These are phyloP conservation scores for Gonapodya sp. DNA, from an alignment of 192 early-diverging fungal genomes.

Conservation along the genomic window DNA sequence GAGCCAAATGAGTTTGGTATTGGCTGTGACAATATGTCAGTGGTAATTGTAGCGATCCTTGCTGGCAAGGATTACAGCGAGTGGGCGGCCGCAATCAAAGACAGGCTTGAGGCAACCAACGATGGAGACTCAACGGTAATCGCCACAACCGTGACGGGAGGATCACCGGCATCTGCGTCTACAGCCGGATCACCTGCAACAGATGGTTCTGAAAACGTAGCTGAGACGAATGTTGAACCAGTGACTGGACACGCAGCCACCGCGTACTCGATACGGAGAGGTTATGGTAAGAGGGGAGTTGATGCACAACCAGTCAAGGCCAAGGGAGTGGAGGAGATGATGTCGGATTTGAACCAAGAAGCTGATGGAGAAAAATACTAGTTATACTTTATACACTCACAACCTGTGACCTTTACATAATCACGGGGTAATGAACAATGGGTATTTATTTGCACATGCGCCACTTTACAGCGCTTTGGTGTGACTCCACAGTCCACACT, in stretches of 20 bases:
- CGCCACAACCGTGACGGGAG: background rate
- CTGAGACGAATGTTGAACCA: background rate
- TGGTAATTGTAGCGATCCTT: constrained; percentile 31
- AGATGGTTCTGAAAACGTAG: background rate
- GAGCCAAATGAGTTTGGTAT: constrained; percentile 80
- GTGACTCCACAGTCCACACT: no score
- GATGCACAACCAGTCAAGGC: background rate
- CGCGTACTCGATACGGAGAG: background rate
- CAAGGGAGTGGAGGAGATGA: background rate
- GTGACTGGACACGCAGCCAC: background rate
- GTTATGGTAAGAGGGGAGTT: background rate
- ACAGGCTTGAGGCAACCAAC: background rate
- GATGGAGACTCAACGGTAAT: background rate
- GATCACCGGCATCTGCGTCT: background rate
- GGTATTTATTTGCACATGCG: no score
- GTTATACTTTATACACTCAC: background rate
- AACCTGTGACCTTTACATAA: no score
- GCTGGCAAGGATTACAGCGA: background rate
- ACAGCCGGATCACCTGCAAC: background rate
- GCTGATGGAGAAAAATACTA: background rate
- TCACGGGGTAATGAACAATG: no score
- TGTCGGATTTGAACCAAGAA: background rate
- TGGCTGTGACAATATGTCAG: constrained; percentile 99
- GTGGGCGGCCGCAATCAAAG: background rate
- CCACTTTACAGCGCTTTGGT: no score